Percentiles rank a stretch among this genome's conserved stretches.
These are phyloP conservation scores for Eutrema heterophyllum DNA, from an alignment of 345 rosid species.

Conservation along the genomic window DNA sequence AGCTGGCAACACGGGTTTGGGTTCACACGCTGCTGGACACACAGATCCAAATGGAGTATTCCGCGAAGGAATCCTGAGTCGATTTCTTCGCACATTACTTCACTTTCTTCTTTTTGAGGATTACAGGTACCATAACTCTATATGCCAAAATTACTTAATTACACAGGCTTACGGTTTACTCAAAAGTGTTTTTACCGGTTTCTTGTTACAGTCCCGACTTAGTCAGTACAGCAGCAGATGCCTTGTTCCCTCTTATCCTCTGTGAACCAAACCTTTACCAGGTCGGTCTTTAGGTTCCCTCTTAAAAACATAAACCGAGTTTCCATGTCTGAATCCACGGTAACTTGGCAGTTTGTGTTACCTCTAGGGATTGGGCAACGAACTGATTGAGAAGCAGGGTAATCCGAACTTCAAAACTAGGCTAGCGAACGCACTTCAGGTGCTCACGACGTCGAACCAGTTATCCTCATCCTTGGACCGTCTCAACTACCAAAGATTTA, in stretches of 20 bases:
- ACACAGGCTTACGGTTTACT: background rate
- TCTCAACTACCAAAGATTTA: constrained; percentile 79
- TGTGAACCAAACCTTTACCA: constrained; percentile 87
- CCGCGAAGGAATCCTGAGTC: constrained; percentile 66
- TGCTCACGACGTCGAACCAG: constrained; percentile 80
- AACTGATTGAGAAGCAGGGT: constrained; percentile 73
- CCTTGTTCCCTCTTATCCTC: constrained; percentile 89
- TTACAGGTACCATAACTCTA: constrained; percentile 60
- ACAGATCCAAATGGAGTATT: constrained; percentile 55
- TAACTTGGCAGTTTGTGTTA: constrained; percentile 9
- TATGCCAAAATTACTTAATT: background rate
- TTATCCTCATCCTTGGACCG: constrained; percentile 79
- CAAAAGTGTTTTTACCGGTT: background rate
- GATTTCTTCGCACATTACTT: constrained; percentile 63
- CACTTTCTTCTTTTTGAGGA: constrained; percentile 90
- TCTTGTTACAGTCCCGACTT: constrained; percentile 59
- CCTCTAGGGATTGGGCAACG: constrained; percentile 61
- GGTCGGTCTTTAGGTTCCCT: constrained; percentile 37
- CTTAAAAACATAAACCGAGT: background rate
- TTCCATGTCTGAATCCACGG: background rate
- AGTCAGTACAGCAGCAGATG: constrained; percentile 92
- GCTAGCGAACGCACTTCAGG: constrained; percentile 66
- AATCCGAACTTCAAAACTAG: constrained; percentile 52
- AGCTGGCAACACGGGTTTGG: constrained; percentile 66
- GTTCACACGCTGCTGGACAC: constrained; percentile 49